Base-by-base conservation (phyloP, 345 rosid genomes). In the Sisymbrium altissimum region DNA sequence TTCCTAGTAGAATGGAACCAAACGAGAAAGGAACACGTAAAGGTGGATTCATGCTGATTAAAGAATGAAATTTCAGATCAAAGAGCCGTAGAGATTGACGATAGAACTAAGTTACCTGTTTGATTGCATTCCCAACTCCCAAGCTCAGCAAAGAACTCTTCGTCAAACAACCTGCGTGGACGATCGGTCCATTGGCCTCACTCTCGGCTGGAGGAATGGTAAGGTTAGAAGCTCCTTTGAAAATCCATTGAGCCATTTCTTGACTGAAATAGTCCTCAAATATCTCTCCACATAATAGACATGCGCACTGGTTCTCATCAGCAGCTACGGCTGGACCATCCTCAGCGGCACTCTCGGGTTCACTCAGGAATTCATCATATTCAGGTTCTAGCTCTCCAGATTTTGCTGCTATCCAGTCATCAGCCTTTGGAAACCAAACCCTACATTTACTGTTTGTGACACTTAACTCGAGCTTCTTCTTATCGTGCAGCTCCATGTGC, bases 221-320 rank as follows among this genome's bases (percentile, higher is more conserved):
- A 84, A 92, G 63, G 83, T 73, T 80, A 18, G 85, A 78, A 62
- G 97, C 92, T 72, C 83, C 97, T 53, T 82, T 90, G 77, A 92
- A 92, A 96, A 92, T 86, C 98, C 99, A 95, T 72, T 79, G 83
- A 64, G 65, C 79, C 68, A 21, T 83, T 68, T 77, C 87, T 32
- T 63, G 83, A 81, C 84, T 67, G 76, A 83, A 95, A 79, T 78
- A 83, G 68, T 95, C 99, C 74, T 95, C 96, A 84, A 95, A 95
- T 58, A 92, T 69, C 75, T 89, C 91, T 35, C 98, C 99, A 73
- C 99, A 95, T 48, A 95, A 60, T 64, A 92, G 63, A 78, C 99
- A 95, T 21, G 86, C 93, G 78, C 83, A 87, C 62, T 89, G 97
- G 69, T 81, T 80, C 78, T 95, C 99, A 80, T 95, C 94, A 9